Evolutionary conservation across 768 basidiomycete species (phyloP).

Genomic region (Pilatotrama ljubarskyi): DNA sequence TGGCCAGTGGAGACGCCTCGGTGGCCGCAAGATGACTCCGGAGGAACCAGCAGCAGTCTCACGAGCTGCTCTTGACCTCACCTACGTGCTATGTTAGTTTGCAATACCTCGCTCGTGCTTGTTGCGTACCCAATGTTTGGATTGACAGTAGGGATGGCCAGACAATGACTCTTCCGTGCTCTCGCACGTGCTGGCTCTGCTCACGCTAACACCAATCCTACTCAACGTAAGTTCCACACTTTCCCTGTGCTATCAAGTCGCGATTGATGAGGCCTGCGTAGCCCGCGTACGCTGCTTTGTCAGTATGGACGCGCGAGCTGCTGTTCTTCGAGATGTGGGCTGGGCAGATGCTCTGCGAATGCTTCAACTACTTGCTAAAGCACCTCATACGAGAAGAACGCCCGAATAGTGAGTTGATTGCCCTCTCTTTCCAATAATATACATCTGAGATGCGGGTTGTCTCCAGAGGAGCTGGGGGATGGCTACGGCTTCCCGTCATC

Average conservation of each 20-base stretch:
- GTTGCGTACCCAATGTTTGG: background rate
- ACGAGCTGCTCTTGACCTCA: conserved; percentile 23
- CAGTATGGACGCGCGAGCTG: conserved; percentile 75
- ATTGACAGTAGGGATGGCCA: conserved; percentile 19
- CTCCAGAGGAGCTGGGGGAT: conserved; percentile 55
- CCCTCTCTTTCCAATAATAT: background rate
- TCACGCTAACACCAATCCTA: conserved; percentile 36
- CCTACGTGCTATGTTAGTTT: conserved; percentile 24
- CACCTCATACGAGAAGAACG: conserved; percentile 65
- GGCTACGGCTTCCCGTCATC: conserved; percentile 90
- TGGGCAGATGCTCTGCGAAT: conserved; percentile 75
- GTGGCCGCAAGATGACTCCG: background rate
- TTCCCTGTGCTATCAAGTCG: too few species aligned
- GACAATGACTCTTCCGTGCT: conserved; percentile 33
- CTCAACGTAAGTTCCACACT: conserved; percentile 27
- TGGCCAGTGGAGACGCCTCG: too few species aligned
- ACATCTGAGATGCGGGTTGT: background rate
- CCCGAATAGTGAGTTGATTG: conserved; percentile 53
- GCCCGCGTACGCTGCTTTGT: conserved; percentile 78
- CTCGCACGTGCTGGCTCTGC: conserved; percentile 31
- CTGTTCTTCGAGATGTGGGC: conserved; percentile 83
- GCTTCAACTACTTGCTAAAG: conserved; percentile 69
- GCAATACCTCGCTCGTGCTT: too few species aligned
- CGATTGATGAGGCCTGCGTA: conserved; percentile 31
- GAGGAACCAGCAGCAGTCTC: background rate